These are phyloP conservation scores for Globisporangium emineosum DNA, from an alignment of 352 stramenopile species.

Conservation along the genomic window DNA sequence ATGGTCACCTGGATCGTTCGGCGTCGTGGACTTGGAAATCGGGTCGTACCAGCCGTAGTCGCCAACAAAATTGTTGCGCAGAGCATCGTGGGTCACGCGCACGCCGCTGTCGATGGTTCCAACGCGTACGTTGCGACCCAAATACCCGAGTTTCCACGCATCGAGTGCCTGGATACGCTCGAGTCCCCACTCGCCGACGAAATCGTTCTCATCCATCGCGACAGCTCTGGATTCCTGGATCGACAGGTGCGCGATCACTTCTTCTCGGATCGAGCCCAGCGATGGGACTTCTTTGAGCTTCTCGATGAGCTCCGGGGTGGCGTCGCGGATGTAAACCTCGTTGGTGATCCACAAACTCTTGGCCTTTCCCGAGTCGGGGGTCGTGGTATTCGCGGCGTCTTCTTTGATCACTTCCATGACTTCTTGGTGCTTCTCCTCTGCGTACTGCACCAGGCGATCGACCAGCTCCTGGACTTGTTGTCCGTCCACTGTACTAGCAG, in stretches of 20 bases:
- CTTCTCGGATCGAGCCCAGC: conserved; percentile 28
- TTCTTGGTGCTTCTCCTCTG: conserved; percentile 26
- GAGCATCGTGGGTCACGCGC: conserved; percentile 27
- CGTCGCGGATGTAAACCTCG: conserved; percentile 33
- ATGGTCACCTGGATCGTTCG: conserved; percentile 34
- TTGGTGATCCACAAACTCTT: conserved; percentile 58
- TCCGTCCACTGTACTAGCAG: conserved; percentile 14
- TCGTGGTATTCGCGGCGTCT: conserved; percentile 14
- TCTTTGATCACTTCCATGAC: conserved; percentile 26
- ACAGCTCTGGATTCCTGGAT: conserved; percentile 9
- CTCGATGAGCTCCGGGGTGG: conserved; percentile 31
- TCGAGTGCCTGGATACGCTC: conserved; percentile 35
- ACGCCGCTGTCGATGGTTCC: conserved; percentile 49
- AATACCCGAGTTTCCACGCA: conserved; percentile 35
- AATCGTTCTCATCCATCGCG: conserved; percentile 16
- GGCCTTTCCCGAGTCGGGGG: conserved; percentile 1
- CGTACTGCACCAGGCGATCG: conserved; percentile 24
- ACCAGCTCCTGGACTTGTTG: conserved; percentile 29
- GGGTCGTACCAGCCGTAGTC: conserved; percentile 55
- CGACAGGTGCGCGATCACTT: conserved; percentile 22
- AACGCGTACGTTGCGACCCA: conserved; percentile 37
- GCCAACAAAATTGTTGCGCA: conserved; percentile 32
- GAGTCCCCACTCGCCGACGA: conserved; percentile 36
- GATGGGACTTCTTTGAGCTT: conserved; percentile 27
- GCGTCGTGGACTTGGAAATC: conserved; percentile 25